phyloP scores from a whole-genome alignment of 1,284 basidiomycete species.

The Tilletia walkeri region DNA sequence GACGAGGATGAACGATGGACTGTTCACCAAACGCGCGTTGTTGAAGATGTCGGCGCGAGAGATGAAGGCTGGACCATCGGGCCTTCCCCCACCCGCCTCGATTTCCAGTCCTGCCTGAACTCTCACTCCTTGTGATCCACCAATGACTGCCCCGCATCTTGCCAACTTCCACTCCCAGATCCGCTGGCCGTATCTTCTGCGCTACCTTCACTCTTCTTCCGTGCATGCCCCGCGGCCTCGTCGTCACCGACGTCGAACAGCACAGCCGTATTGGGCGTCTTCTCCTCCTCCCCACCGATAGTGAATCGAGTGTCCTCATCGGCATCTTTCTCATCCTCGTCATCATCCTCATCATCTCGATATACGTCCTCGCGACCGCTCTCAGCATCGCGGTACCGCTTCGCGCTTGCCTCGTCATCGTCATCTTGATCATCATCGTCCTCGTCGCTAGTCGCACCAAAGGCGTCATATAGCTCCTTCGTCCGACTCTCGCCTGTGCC shows the following conservation, averaged over 20 bases:
- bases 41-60: no score
- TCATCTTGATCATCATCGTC: conserved; percentile 22
- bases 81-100: no score
- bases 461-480: conserved; percentile 54
- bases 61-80: no score
- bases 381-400: background rate
- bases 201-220: background rate
- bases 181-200: conserved; percentile 1
- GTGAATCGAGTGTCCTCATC: conserved; percentile 14
- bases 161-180: conserved; percentile 15
- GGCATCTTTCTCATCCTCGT: background rate
- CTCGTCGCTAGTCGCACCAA: conserved; percentile 47
- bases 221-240: background rate
- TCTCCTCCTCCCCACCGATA: conserved; percentile 16
- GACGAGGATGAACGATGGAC: no score
- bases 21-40: no score
- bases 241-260: conserved; percentile 17
- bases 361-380: background rate
- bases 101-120: no score
- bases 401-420: conserved; percentile 4
- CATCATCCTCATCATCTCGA: conserved; percentile 1
- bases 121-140: conserved; percentile 6
- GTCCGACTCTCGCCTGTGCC: conserved; percentile 40
- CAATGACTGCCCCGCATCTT: conserved; percentile 3
- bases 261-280: background rate